Percentiles rank a stretch among this genome's conserved stretches.
These are phyloP conservation scores for Plasmodium vivax DNA, from an alignment of 169 alveolate genomes.

Conservation along the genomic window DNA sequence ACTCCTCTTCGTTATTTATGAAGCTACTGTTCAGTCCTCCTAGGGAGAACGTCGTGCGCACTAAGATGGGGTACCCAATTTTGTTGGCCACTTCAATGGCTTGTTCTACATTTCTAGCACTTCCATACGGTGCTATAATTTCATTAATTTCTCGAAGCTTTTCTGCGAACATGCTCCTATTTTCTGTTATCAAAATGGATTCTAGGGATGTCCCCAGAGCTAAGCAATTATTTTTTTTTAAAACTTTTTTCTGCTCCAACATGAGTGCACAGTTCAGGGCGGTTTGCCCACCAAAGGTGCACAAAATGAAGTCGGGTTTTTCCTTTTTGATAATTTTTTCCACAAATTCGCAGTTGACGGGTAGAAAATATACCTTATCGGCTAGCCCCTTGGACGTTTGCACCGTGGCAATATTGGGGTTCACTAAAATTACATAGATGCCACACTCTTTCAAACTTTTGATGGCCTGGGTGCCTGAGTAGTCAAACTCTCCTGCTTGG, in stretches of 20 bases:
- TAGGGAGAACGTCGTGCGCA: constrained; percentile 89
- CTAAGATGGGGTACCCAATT: constrained; percentile 91
- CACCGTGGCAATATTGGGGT: constrained; percentile 93
- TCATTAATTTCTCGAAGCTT: constrained; percentile 88
- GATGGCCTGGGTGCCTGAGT: constrained; percentile 91
- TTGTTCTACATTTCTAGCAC: constrained; percentile 80
- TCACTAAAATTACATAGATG: constrained; percentile 87
- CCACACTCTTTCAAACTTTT: constrained; percentile 91
- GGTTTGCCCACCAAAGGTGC: constrained; percentile 93
- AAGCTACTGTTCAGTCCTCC: constrained; percentile 90
- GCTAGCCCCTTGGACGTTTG: constrained; percentile 89
- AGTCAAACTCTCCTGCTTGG: constrained; percentile 93
- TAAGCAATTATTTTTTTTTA: constrained; percentile 83
- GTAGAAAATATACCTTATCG: constrained; percentile 88
- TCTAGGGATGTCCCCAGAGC: constrained; percentile 82
- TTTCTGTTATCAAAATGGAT: constrained; percentile 90
- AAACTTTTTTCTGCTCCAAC: constrained; percentile 83
- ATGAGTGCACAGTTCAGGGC: constrained; percentile 91
- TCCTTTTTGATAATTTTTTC: constrained; percentile 86
- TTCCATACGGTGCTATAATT: constrained; percentile 86
- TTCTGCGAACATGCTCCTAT: constrained; percentile 87
- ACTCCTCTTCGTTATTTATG: constrained; percentile 85
- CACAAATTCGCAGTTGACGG: constrained; percentile 90
- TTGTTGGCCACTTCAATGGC: constrained; percentile 84
- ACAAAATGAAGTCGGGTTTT: constrained; percentile 90